Evolutionary conservation across 257 asterid species (phyloP).

Genomic region (Coffea canephora): DNA sequence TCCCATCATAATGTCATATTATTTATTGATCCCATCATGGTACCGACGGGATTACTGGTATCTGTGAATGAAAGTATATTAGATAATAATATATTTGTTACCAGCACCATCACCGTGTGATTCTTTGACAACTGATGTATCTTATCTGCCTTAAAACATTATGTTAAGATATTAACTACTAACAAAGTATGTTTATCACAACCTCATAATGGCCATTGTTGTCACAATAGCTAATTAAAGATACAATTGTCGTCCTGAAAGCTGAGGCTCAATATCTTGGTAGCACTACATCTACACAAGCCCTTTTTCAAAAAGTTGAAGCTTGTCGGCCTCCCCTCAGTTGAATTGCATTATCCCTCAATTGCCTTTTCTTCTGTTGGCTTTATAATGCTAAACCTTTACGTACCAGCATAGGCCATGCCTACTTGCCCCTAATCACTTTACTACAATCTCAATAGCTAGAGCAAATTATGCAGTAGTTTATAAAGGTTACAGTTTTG

Average conservation of each 20-base stretch:
- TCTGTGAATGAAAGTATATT: too few species aligned
- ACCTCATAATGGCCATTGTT: constrained; percentile 10
- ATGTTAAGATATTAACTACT: background rate
- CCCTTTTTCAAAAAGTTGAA: constrained; percentile 28
- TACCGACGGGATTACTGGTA: background rate
- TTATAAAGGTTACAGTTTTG: background rate
- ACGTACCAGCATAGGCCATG: constrained; percentile 7
- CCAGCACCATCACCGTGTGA: background rate
- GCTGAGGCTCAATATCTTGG: constrained; percentile 22
- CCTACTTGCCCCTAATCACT: background rate
- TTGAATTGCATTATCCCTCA: constrained; percentile 4
- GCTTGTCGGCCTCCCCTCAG: constrained; percentile 24
- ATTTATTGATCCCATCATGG: background rate
- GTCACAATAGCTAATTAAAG: constrained; percentile 15
- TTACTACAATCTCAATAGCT: background rate
- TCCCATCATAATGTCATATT: background rate
- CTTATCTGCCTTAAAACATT: background rate
- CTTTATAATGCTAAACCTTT: constrained; percentile 19
- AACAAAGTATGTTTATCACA: background rate
- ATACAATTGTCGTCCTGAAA: constrained; percentile 16
- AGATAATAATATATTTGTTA: background rate
- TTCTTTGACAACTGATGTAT: background rate
- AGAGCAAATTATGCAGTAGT: background rate
- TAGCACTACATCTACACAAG: constrained; percentile 10
- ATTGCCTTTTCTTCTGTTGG: constrained; percentile 10